Conservation (phyloP, 768 basidiomycete genomes). For the Gloeopeniophorella convolvens region DNA sequence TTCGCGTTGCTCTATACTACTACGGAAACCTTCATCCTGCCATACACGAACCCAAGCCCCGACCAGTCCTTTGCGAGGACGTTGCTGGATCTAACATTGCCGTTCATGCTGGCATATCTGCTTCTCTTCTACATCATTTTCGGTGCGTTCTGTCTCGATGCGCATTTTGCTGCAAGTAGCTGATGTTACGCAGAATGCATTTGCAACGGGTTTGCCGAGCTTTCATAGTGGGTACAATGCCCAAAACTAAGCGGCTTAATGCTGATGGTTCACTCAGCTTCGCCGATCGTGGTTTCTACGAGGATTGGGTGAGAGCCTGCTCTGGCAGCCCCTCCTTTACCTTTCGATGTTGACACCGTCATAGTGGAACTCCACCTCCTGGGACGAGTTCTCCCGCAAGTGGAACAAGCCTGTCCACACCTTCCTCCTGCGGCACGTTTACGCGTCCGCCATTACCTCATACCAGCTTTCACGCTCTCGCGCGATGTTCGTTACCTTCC, state of each 20-base stretch:
- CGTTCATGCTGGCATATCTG: constrained; percentile 90
- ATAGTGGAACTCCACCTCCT: constrained; percentile 94
- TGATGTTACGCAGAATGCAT: constrained; percentile 67
- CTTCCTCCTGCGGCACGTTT: constrained; percentile 94
- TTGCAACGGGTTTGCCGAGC: constrained; percentile 91
- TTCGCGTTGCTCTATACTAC: constrained; percentile 92
- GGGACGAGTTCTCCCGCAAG: constrained; percentile 96
- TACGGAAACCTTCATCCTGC: constrained; percentile 91
- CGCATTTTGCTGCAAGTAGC: background rate
- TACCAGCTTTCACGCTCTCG: constrained; percentile 66
- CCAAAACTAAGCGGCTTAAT: background rate
- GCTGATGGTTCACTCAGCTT: constrained; percentile 46
- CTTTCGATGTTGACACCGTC: background rate
- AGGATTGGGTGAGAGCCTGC: constrained; percentile 70
- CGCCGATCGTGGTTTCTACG: constrained; percentile 96
- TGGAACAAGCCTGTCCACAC: constrained; percentile 97
- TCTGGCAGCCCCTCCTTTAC: background rate
- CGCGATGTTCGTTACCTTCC: constrained; percentile 93
- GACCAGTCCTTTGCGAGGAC: constrained; percentile 70
- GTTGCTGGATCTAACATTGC: constrained; percentile 80
- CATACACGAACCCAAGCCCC: constrained; percentile 57
- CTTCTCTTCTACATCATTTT: constrained; percentile 84
- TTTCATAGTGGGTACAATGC: constrained; percentile 61
- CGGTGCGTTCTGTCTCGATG: constrained; percentile 36
- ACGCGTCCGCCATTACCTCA: constrained; percentile 77